Base-by-base conservation (phyloP, 2,329 filamentous ascomycete genomes). In the Lojkania enalia region DNA sequence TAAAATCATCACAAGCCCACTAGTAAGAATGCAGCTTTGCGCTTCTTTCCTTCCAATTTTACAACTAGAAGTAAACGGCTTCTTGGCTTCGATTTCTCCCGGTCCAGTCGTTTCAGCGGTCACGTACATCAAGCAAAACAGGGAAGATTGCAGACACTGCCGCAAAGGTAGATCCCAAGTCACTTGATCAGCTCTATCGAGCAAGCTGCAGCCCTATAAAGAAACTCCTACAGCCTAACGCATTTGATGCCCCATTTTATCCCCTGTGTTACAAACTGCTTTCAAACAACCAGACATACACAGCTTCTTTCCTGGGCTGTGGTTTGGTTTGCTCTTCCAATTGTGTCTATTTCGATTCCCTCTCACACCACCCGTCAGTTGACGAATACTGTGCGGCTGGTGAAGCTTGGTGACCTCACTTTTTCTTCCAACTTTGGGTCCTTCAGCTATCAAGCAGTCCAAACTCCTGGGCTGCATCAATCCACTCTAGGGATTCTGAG, bases 271-370 rank as follows among this genome's bases (percentile, higher is more conserved):
- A 46, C 42, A n/a, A 32, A 51, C 43, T 36, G 30, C 21, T 40
- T 31, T 39, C 47, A 20, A 42, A 29, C 23, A 48, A 6, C 38
- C 25, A 30, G 42, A 21, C 13, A 35, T 19, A 23, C 33, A 25
- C 20, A n/a, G 32, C 20, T 39, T 39, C 31, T n/a, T 25, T 27
- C 29, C 35, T 19, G 18, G 35, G 25, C 18, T 25, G 37, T 40
- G 12, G 48, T 51, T 51, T 48, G 48, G 45, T 54, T 38, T 31
- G 19, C 21, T 31, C 32, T 27, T 39, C 29, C 20, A 20, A 18
- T 25, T 29, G 13, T 37, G 25, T 33, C 16, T 33, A 15, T 9
- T 15, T 16, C 4, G 15, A 13, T 15, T 36, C 33, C 19, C 30
- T 37, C 37, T 43, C 38, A 44, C 16, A 43, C 45, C 31, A 48